Evolutionary conservation across 2,329 filamentous ascomycete genomes (phyloP), one percentile per base, ranked within the genome.

Genomic region (Cephalotrichum gorgonifer): DNA sequence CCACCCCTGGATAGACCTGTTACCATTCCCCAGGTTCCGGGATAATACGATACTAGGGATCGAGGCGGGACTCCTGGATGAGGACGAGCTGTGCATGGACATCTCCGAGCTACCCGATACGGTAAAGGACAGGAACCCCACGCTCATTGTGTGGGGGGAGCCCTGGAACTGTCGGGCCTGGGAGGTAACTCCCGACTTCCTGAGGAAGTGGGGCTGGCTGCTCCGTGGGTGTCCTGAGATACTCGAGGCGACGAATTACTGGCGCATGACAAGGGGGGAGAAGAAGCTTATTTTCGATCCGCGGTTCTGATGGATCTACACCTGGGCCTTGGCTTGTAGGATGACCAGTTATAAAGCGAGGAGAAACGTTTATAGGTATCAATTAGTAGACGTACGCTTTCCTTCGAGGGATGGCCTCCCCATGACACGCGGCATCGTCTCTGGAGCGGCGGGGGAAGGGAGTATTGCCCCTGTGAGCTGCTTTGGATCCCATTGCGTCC

Each of bases 121-220:
- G 15, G 44, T 49, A 38, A n/a, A 43, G 28, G 23, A 44, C 38
- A 14, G 55, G 54, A 45, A 57, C 62, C 17, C 63, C 60, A 1
- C 45, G 23, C 39, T 76, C 1, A 60, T 75, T 11, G 66, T 75
- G 3, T 76, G 73, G 74, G 69, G 71, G 1, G 67, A 72, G 6
- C 64, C 73, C 1, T 72, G 64, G 63, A 64, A 75, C 48, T 51
- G 63, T 3, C 51, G 52, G 0, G 69, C 63, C 11, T 77, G 73
- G 74, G 74, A 77, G 53, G 59, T 69, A 1, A 73, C 65, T 0
- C 62, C 65, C n/a, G 45, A 51, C 0, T 76, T 78, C 51, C 53
- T 69, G 11, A 57, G 59, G 28, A 74, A 72, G 52, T 77, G 70
- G 69, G 58, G 53, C 2, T 62, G 61, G 56, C 47, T 70, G 26